Evolutionary conservation across 139 green algal genomes (phyloP).

Genomic region (Chlamydomonas asymmetrica): DNA sequence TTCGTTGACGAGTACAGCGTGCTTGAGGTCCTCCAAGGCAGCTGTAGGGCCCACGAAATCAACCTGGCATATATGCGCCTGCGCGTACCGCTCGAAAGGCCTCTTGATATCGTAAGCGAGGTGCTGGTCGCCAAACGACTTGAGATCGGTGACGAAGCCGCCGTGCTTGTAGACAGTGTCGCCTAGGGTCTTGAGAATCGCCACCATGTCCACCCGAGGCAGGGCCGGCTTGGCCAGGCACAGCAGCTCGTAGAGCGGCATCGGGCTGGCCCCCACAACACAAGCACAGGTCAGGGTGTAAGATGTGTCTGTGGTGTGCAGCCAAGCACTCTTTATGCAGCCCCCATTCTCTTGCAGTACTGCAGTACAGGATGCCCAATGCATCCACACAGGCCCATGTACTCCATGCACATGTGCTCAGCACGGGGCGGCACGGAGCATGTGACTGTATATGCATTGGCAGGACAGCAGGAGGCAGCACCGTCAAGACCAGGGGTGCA

Average conservation of each 20-base stretch:
- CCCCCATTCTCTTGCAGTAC: too few species aligned
- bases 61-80: slow-evolving; percentile 83
- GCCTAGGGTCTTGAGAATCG: slow-evolving; percentile 56
- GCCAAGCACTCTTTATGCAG: too few species aligned
- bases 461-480: too few species aligned
- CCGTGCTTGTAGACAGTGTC: slow-evolving; percentile 55
- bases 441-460: too few species aligned
- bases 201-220: slow-evolving; percentile 20
- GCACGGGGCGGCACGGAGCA: too few species aligned
- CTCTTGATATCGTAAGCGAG: slow-evolving; percentile 76
- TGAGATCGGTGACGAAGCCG: slow-evolving; percentile 76
- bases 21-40: slow-evolving; percentile 55
- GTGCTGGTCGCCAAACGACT: slow-evolving; percentile 63
- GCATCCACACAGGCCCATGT: too few species aligned
- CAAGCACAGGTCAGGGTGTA: too few species aligned
- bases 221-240: slow-evolving; percentile 64
- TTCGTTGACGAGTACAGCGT: slow-evolving; percentile 67
- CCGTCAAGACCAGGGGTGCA: too few species aligned
- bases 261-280: too few species aligned
- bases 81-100: slow-evolving; percentile 52
- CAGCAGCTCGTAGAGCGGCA: slow-evolving; percentile 88
- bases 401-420: too few species aligned
- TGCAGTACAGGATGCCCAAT: too few species aligned
- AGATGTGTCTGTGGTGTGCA: too few species aligned
- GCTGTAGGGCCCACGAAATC: slow-evolving; percentile 59